These are phyloP conservation scores for Cryptomeria japonica DNA, from an alignment of 75 land plant species.

Conservation along the genomic window DNA sequence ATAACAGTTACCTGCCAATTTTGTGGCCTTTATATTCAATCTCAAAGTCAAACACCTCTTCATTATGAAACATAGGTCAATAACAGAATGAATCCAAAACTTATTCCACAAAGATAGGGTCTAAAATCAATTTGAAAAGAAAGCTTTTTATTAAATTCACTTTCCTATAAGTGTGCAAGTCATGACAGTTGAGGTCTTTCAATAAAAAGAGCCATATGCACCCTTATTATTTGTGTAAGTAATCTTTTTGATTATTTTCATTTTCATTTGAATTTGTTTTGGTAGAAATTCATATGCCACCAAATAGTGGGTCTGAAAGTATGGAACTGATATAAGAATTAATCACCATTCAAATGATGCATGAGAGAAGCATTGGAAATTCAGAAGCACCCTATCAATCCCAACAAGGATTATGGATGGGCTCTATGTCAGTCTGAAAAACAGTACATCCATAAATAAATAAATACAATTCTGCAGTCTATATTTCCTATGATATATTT, in stretches of 20 bases:
- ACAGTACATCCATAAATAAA: too few relatives aligned
- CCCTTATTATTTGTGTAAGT: background rate
- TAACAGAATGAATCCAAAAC: background rate
- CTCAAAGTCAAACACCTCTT: background rate
- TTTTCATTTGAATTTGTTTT: too few relatives aligned
- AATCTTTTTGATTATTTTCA: background rate
- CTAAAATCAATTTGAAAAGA: background rate
- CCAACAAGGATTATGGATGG: too few relatives aligned
- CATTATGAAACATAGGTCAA: background rate
- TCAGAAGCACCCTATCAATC: too few relatives aligned
- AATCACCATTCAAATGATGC: too few relatives aligned
- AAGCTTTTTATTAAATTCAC: background rate
- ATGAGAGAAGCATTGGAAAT: too few relatives aligned
- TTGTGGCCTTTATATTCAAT: slow-evolving; percentile 4
- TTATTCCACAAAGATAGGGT: background rate
- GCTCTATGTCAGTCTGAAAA: too few relatives aligned
- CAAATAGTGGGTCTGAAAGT: background rate
- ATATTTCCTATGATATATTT: too few relatives aligned
- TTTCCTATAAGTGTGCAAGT: background rate
- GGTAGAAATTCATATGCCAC: background rate
- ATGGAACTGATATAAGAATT: too few relatives aligned
- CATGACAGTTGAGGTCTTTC: background rate
- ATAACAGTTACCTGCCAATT: background rate
- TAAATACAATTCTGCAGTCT: too few relatives aligned
- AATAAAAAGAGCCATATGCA: background rate